These are phyloP conservation scores for Trypethelium eluteriae DNA, from an alignment of 495 filamentous ascomycete species.

Conservation along the genomic window DNA sequence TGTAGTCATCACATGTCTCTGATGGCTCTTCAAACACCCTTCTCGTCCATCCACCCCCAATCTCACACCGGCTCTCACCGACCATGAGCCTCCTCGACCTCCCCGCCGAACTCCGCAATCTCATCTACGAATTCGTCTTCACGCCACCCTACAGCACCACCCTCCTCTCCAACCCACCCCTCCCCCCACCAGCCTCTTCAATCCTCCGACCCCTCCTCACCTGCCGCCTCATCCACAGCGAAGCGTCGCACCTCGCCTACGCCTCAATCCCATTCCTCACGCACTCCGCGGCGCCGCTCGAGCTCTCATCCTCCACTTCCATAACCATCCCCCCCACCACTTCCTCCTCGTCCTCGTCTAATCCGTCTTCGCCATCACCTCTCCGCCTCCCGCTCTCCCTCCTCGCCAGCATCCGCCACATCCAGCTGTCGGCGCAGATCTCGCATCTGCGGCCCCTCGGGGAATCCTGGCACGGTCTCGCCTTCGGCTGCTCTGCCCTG, in stretches of 20 bases:
- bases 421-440: constrained; percentile 22
- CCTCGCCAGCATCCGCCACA: constrained; percentile 18
- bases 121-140: constrained; percentile 1
- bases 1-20: neutral
- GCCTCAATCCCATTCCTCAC: constrained; percentile 20
- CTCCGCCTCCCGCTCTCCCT: constrained; percentile 10
- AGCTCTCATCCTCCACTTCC: neutral
- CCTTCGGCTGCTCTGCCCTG: constrained; percentile 21
- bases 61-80: neutral
- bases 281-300: constrained; percentile 4
- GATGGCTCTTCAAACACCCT: neutral
- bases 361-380: too few relatives aligned
- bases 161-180: neutral
- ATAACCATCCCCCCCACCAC: neutral
- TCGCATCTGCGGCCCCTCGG: constrained; percentile 23
- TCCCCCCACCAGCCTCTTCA: neutral
- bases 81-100: constrained; percentile 7
- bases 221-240: constrained; percentile 88
- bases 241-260: constrained; percentile 40
- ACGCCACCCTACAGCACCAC: neutral
- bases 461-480: constrained; percentile 22
- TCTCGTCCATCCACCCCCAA: neutral
- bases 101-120: constrained; percentile 1
- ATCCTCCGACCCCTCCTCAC: constrained; percentile 48
- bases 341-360: too few relatives aligned